Conservation (phyloP, 2,329 filamentous ascomycete genomes). For the Ceratocystis cubensis region DNA sequence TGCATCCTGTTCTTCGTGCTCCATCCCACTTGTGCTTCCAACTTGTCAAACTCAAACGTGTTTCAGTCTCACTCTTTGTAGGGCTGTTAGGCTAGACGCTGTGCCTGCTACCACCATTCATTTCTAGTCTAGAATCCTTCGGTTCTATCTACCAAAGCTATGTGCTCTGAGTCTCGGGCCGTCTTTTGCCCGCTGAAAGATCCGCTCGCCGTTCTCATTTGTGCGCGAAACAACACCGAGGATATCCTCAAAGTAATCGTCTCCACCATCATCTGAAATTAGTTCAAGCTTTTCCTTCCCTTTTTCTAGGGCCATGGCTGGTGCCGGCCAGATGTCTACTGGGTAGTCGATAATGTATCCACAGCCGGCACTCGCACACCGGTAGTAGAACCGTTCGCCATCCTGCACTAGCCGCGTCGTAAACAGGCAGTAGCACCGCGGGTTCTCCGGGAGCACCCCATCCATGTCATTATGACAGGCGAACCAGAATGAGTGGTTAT, state of each 20-base stretch:
- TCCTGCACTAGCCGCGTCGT: conserved; percentile 12
- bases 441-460: conserved; percentile 19
- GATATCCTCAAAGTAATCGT: conserved; percentile 19
- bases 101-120: not conserved
- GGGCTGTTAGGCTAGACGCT: not conserved
- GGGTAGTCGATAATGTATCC: conserved; percentile 17
- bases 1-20: not conserved
- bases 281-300: conserved; percentile 2
- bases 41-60: not conserved
- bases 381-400: conserved; percentile 11
- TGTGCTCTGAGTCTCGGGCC: not conserved
- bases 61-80: not conserved
- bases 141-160: not conserved
- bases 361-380: conserved; percentile 17
- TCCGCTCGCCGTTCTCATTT: not conserved
- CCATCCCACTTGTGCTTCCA: not conserved
- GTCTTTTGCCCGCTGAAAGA: not conserved
- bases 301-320: conserved; percentile 2
- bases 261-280: conserved; percentile 16
- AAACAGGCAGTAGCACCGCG: conserved; percentile 19
- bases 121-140: not conserved
- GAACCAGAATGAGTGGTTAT: conserved; percentile 10
- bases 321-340: not conserved
- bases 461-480: conserved; percentile 17
- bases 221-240: conserved; percentile 10